phyloP scores from a whole-genome alignment of 148 eudicot species.

The Nepenthes mirabilis region DNA sequence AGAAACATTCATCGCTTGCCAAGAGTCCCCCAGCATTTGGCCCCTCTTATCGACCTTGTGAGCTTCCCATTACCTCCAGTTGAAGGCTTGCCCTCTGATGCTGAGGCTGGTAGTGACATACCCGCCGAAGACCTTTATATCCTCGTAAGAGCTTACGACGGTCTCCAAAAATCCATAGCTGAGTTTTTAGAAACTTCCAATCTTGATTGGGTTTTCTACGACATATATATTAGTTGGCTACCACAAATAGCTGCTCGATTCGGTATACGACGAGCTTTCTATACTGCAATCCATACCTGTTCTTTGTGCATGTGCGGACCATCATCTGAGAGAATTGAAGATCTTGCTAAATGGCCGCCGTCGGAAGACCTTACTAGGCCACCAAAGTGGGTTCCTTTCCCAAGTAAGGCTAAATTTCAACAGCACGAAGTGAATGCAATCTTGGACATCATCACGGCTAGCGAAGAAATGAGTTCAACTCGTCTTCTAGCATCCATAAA shows the following conservation, averaged over 20 bases:
- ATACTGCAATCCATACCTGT: too few species aligned
- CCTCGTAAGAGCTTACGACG: neutral
- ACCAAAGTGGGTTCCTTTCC: neutral
- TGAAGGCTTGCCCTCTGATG: too few species aligned
- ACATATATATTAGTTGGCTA: slow-evolving; percentile 5
- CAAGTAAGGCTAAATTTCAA: neutral
- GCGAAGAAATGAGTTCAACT: neutral
- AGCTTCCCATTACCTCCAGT: too few species aligned
- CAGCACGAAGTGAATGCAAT: neutral
- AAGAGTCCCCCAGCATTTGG: too few species aligned
- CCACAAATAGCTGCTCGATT: neutral
- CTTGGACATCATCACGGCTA: neutral
- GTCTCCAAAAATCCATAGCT: neutral
- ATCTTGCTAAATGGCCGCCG: too few species aligned
- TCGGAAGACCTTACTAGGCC: neutral
- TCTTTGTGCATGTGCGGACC: too few species aligned
- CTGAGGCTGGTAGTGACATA: neutral
- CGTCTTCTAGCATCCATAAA: neutral
- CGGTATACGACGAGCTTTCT: too few species aligned
- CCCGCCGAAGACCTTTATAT: neutral
- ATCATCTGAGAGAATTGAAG: too few species aligned
- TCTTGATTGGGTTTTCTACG: slow-evolving; percentile 30
- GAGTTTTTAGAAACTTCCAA: slow-evolving; percentile 6
- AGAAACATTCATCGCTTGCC: too few species aligned
- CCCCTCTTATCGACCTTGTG: too few species aligned